phyloP scores from a whole-genome alignment of 331 rosid genomes.

The Arachis monticola region DNA sequence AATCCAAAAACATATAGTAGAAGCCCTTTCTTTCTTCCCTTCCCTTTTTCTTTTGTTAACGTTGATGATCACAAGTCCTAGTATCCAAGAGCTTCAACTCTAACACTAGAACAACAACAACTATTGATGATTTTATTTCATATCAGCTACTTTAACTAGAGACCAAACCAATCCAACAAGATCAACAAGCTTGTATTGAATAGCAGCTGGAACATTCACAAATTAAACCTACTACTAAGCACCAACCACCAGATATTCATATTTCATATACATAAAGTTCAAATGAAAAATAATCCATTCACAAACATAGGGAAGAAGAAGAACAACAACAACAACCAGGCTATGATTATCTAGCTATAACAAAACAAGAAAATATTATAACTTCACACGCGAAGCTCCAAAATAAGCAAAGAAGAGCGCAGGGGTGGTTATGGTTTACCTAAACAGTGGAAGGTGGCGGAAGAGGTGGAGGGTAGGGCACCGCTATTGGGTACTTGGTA shows the following conservation, averaged over 20 bases:
- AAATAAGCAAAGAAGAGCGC: not conserved
- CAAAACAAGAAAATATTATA: not conserved
- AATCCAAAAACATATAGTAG: not conserved
- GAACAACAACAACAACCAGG: no score
- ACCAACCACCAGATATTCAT: constrained; percentile 15
- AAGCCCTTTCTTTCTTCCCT: not conserved
- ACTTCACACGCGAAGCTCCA: not conserved
- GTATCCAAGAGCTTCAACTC: constrained; percentile 48
- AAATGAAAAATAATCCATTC: not conserved
- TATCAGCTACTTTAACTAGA: constrained; percentile 5
- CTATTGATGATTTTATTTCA: no score
- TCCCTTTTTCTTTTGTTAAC: constrained; percentile 24
- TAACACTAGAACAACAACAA: no score
- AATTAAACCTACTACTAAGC: not conserved
- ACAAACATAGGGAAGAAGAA: not conserved
- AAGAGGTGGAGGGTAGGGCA: no score
- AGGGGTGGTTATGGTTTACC: constrained; percentile 6
- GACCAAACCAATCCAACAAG: constrained; percentile 12
- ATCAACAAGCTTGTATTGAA: not conserved
- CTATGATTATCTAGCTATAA: not conserved
- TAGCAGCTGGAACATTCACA: not conserved
- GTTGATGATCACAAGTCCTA: constrained; percentile 53
- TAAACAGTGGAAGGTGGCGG: no score
- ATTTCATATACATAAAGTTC: not conserved
- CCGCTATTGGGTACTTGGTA: no score